These are phyloP conservation scores for Sphagnum magellanicum DNA, from an alignment of 228 moss, liverwort and hornwort genomes.

Conservation along the genomic window DNA sequence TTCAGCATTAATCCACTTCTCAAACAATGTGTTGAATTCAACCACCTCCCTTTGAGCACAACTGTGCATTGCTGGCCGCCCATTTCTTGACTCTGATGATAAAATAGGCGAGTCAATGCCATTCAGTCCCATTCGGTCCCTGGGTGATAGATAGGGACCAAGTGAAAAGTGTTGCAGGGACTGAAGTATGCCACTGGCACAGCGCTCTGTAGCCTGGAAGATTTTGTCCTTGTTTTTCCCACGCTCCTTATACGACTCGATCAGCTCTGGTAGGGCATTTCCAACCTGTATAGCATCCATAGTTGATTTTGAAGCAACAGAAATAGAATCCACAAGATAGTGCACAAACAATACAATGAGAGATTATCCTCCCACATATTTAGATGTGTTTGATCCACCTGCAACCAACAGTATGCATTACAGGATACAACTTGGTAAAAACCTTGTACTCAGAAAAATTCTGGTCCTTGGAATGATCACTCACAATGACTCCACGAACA, in stretches of 20 bases:
- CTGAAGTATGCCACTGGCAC: conserved; percentile 69
- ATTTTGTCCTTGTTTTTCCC: conserved; percentile 31
- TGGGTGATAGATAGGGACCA: conserved; percentile 48
- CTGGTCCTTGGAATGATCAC: conserved; percentile 9
- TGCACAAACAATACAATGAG: no score
- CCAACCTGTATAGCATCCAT: conserved; percentile 38
- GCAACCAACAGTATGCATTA: not conserved
- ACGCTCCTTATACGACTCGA: conserved; percentile 43
- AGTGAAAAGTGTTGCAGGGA: conserved; percentile 47
- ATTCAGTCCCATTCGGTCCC: conserved; percentile 39
- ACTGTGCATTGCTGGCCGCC: conserved; percentile 21
- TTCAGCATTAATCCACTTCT: conserved; percentile 68
- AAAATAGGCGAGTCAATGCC: conserved; percentile 13
- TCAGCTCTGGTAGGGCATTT: conserved; percentile 69
- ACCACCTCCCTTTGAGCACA: conserved; percentile 62
- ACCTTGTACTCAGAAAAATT: not conserved
- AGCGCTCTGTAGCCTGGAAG: conserved; percentile 37
- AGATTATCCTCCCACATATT: not conserved
- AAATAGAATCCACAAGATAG: no score
- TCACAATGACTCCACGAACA: conserved; percentile 72
- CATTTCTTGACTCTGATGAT: conserved; percentile 11
- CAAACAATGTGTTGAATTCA: conserved; percentile 48
- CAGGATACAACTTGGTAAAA: not conserved
- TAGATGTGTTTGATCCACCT: not conserved
- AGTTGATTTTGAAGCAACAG: no score